Percentiles rank a stretch among this genome's conserved stretches.
phyloP scores from a whole-genome alignment of 1,284 basidiomycete genomes.

The Ustilago trichophora region DNA sequence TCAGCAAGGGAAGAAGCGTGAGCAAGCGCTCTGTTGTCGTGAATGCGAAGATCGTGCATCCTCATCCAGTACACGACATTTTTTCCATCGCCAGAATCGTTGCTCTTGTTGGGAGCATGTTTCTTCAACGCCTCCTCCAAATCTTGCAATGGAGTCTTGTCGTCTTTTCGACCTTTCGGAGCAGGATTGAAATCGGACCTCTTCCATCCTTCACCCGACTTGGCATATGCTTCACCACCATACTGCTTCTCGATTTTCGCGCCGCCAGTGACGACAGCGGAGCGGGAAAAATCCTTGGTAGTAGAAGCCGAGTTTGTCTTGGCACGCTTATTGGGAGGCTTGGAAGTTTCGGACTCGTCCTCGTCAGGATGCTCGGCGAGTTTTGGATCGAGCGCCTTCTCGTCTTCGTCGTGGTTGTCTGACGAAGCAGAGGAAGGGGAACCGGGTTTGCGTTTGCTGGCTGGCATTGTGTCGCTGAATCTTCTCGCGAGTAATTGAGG shows the following conservation, averaged over 20 bases:
- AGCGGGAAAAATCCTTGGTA: constrained; percentile 2
- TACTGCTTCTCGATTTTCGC: constrained; percentile 9
- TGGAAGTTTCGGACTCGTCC: constrained; percentile 33
- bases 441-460: constrained; percentile 21
- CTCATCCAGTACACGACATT: constrained; percentile 90
- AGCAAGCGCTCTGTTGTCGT: constrained; percentile 82
- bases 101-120: constrained; percentile 63
- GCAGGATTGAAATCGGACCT: constrained; percentile 45
- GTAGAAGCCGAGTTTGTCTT: constrained; percentile 11
- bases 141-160: constrained; percentile 60
- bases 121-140: constrained; percentile 71
- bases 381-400: constrained; percentile 43
- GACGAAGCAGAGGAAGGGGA: background rate
- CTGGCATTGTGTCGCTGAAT: constrained; percentile 8
- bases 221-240: constrained; percentile 24
- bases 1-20: constrained; percentile 76
- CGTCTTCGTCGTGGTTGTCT: constrained; percentile 19
- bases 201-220: constrained; percentile 29
- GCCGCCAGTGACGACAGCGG: constrained; percentile 17
- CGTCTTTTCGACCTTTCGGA: constrained; percentile 18
- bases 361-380: constrained; percentile 45
- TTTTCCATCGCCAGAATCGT: constrained; percentile 68
- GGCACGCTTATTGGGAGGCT: constrained; percentile 38
- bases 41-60: constrained; percentile 84
- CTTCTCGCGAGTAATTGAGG: too few relatives aligned